A percentile compares a stretch with the other conserved stretches of the same genome.
phyloP scores from a whole-genome alignment of 1,284 basidiomycete genomes.

The Bondarzewia mesenterica region DNA sequence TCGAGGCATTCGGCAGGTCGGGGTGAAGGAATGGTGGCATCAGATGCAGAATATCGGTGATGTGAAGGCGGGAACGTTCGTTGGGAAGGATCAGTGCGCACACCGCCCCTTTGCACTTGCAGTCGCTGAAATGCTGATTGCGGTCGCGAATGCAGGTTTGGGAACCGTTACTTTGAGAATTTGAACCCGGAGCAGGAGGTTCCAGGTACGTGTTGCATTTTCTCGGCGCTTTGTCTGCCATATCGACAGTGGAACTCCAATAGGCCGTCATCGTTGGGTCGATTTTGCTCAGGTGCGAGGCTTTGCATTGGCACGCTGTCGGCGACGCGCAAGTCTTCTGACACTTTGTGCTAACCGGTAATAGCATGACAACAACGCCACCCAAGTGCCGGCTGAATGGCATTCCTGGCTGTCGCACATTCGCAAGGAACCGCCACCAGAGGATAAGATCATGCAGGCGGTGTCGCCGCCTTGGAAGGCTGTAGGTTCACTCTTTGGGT shows the following conservation, averaged over 20 bases:
- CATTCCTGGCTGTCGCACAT: conserved; percentile 93
- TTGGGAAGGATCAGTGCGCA: conserved; percentile 80
- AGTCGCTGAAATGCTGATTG: not conserved
- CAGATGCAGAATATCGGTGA: conserved; percentile 88
- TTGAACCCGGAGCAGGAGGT: conserved; percentile 76
- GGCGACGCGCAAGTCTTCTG: no score
- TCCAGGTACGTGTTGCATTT: conserved; percentile 49
- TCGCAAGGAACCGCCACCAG: conserved; percentile 68
- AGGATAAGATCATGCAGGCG: conserved; percentile 66
- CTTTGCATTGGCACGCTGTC: no score
- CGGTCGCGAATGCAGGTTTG: conserved; percentile 57
- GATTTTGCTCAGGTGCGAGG: conserved; percentile 82
- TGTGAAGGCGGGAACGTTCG: conserved; percentile 73
- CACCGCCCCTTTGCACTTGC: not conserved
- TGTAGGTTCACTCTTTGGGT: no score
- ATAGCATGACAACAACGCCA: conserved; percentile 82
- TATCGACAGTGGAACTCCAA: not conserved
- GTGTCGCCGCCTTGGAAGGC: conserved; percentile 74
- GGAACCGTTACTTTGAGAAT: conserved; percentile 91
- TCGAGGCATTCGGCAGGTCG: conserved; percentile 65
- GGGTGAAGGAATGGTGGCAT: conserved; percentile 78
- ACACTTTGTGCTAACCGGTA: no score
- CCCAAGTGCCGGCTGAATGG: conserved; percentile 92
- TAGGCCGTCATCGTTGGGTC: conserved; percentile 91
- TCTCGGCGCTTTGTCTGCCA: not conserved